Base-by-base conservation (phyloP, 495 filamentous ascomycete species). In the Amphirosellinia nigrospora region DNA sequence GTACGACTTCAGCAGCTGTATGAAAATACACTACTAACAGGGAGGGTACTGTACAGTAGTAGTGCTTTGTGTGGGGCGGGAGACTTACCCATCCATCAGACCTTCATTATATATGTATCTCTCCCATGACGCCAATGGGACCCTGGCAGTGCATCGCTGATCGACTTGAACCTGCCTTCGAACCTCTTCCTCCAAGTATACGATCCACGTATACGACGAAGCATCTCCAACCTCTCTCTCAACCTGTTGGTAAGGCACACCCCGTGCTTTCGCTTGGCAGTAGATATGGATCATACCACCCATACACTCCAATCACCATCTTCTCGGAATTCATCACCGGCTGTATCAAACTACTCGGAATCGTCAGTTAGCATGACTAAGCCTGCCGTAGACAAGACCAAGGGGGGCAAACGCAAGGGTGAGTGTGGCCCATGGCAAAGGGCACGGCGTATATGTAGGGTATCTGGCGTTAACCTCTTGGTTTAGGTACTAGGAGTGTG, bases 401-500 rank as follows among this genome's bases (percentile, higher is more conserved):
- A 61, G 50, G 63, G 19, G 16, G 68, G 62, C 67, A 73, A 73
- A 26, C 71, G 71, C 10, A 73, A 73, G 58, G 71, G 71, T 73
- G 45, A 67, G 68, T 46, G 1, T 59, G 32, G 0, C 21, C n/a
- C 11, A 56, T 32, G 1, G 4, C 48, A 46, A 38, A 43, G 36
- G 34, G 19, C 11, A 3, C 16, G 38, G 13, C 39, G n/a, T 53
- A 21, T 39, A 10, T 38, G 8, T 11, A 19, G 0, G 32, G 21
- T 8, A 56, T 46, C n/a, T 4, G 41, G 21, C 3, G 19, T 71
- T 66, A 38, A 65, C 53, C 0, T 19, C 41, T 10, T 15, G 38
- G n/a, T 59, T 39, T 45, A 86, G 89, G 87, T n/a, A 86, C 88
- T 32, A 83, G 91, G 66, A 90, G 90, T 46, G 90, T 94, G 23